Evolutionary conservation across 1,284 basidiomycete genomes (phyloP).

Genomic region (Sanghuangporus baumii): DNA sequence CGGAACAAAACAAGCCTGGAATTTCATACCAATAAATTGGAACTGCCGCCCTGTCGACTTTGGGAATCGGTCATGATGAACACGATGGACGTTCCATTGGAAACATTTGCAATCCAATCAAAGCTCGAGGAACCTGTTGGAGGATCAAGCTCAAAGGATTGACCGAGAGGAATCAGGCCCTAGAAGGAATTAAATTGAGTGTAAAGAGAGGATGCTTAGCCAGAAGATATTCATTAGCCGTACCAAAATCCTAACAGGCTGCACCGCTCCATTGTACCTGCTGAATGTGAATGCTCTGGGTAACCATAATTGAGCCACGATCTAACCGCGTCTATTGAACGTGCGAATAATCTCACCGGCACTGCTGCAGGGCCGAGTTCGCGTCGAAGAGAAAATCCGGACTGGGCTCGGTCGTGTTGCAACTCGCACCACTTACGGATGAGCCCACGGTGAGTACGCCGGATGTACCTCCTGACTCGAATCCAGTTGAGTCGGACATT

Average conservation of each 20-base stretch:
- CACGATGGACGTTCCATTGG: constrained; percentile 53
- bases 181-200: constrained; percentile 23
- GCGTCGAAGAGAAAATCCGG: constrained; percentile 45
- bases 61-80: constrained; percentile 57
- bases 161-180: constrained; percentile 64
- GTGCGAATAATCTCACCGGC: constrained; percentile 38
- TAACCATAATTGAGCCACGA: neutral
- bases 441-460: constrained; percentile 43
- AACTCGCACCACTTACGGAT: constrained; percentile 40
- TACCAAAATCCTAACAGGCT: constrained; percentile 59
- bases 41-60: constrained; percentile 53
- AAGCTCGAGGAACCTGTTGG: constrained; percentile 38
- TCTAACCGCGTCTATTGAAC: neutral
- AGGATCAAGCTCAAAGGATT: constrained; percentile 41
- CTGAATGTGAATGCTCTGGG: constrained; percentile 49
- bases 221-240: constrained; percentile 20
- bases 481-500: constrained; percentile 70
- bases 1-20: neutral
- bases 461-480: constrained; percentile 58
- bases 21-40: constrained; percentile 33
- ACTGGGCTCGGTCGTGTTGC: constrained; percentile 46
- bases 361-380: constrained; percentile 53
- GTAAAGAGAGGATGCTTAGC: neutral
- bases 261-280: constrained; percentile 42
- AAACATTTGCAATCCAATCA: constrained; percentile 53